Base-by-base conservation (phyloP, 1,284 basidiomycete species). In the Rhodotorula glutinis region DNA sequence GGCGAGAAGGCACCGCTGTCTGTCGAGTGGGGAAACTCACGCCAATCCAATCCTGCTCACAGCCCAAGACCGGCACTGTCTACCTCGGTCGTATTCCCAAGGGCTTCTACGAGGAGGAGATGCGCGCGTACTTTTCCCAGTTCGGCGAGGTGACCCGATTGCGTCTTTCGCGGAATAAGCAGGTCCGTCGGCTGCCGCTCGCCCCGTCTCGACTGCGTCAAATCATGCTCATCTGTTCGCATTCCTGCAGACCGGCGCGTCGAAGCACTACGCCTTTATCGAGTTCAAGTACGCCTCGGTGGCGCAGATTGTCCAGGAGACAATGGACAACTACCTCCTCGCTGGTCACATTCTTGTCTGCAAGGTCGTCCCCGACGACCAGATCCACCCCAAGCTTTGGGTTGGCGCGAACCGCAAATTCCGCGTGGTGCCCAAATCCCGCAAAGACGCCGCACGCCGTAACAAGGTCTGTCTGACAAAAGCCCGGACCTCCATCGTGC, bases 251-350 rank as follows among this genome's bases (percentile, higher is more conserved):
- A 97, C 94, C 17, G 96, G 96, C 66, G 85, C 85, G 63, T 93
- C 93, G 43, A 97, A 96, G 80, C 95, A 98, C 80, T 98, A 97
- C 79, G 95, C 86, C 3, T 98, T 97, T 81, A 84, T 99, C 76
- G 95, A 98, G 80, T 96, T 99, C 78, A 86, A 88, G 66, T 92
- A 91, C 46, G 83, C 85, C 21, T 85, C 90, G 2, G 94, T 98
- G 53, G 94, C 95, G 0, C 82, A 91, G 77, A 97, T 99, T 70
- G 96, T 98, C 16, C 89, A 90, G 10, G 96, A 98, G 77, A 98
- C 96, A 54, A 98, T 98, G 95, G 87, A 99, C 84, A 98, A 98
- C 81, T 99, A 98, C 79, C 85, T 99, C 40, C 83, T 99, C 73
- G 87, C 90, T 83, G 94, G 94, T 5, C 92, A 96, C 76, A 87